A percentile compares a stretch with the other conserved stretches of the same genome.
phyloP scores from a whole-genome alignment of 176 grass and related monocot genomes.

The Coix lacrymajobi region DNA sequence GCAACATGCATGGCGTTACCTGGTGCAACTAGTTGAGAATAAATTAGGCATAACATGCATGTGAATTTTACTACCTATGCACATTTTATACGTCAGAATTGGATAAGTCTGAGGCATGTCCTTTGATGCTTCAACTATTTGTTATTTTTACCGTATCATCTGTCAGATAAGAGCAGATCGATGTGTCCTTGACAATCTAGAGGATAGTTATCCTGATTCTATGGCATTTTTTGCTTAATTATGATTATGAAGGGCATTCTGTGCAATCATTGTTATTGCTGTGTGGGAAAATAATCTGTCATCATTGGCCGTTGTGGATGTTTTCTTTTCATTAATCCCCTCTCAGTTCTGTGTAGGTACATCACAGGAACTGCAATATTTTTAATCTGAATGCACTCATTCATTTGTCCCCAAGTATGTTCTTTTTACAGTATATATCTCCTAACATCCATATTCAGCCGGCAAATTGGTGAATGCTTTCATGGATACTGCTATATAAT shows the following conservation, averaged over 20 bases:
- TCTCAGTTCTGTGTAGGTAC: conserved; percentile 13
- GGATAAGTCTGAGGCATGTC: conserved; percentile 27
- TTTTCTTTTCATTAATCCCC: neutral
- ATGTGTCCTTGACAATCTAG: neutral
- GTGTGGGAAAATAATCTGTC: neutral
- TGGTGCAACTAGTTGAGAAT: neutral
- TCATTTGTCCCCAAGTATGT: neutral
- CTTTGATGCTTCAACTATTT: conserved; percentile 3
- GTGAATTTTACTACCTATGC: neutral
- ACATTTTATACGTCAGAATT: conserved; percentile 12
- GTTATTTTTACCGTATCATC: conserved; percentile 1
- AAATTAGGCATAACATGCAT: neutral
- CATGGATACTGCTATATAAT: neutral
- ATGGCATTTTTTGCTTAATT: neutral
- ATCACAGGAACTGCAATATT: neutral
- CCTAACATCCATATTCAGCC: neutral
- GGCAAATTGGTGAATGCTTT: neutral
- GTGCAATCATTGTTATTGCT: neutral
- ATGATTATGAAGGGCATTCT: neutral
- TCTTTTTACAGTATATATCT: neutral
- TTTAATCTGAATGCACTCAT: neutral
- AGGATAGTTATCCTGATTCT: neutral
- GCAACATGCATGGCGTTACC: neutral
- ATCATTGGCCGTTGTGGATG: neutral
- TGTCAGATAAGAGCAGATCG: conserved; percentile 26